Conservation (phyloP, 129 eudicot species). For the Centaurea solstitialis region DNA sequence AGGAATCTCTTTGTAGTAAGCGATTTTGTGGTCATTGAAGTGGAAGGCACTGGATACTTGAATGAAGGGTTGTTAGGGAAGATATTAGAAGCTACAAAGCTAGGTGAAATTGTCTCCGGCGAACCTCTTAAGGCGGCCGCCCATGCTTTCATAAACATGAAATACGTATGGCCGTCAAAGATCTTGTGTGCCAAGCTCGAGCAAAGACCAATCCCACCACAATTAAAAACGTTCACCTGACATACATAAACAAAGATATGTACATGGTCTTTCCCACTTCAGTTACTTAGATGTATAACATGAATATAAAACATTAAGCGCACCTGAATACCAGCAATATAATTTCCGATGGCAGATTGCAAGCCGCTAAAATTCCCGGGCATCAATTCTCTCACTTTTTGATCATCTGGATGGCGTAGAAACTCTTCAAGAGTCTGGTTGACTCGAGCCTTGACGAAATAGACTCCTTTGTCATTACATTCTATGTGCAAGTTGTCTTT, state of each 20-base stretch:
- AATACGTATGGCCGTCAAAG: conserved; percentile 10
- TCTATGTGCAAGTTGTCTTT: conserved; percentile 11
- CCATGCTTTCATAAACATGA: conserved; percentile 32
- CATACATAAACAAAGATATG: neutral
- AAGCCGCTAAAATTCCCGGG: neutral
- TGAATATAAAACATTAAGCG: neutral
- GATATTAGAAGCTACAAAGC: neutral
- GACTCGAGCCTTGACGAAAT: conserved; percentile 15
- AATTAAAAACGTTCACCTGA: conserved; percentile 32
- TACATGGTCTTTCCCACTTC: too few species aligned
- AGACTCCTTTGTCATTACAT: conserved; percentile 25
- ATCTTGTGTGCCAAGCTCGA: conserved; percentile 25
- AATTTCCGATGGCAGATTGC: conserved; percentile 9
- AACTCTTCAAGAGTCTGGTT: neutral
- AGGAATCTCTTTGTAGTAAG: conserved; percentile 18
- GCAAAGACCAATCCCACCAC: conserved; percentile 39
- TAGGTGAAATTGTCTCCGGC: neutral
- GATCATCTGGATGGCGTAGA: neutral
- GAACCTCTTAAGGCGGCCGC: conserved; percentile 14
- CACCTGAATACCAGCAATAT: conserved; percentile 4
- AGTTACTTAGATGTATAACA: too few species aligned
- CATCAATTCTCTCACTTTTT: neutral
- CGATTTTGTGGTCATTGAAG: conserved; percentile 8
- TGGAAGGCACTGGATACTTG: neutral
- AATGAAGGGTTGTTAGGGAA: neutral